A percentile compares a stretch with the other conserved stretches of the same genome.
Conservation (phyloP, 163 green algal species). For the Picocystis sp. region DNA sequence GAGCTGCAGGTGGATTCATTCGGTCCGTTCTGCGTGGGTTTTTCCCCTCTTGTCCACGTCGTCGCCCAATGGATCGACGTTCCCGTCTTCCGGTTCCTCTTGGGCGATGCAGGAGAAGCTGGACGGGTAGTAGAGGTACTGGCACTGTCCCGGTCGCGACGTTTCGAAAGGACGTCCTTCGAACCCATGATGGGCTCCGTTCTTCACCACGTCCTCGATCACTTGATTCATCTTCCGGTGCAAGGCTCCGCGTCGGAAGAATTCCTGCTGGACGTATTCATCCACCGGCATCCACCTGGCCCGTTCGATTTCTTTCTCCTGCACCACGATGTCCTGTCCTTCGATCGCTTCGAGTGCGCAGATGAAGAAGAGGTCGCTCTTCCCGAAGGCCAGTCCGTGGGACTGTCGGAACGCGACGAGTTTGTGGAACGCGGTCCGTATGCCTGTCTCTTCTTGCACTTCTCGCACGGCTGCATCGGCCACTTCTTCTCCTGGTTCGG, state of each 20-base stretch:
- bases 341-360: constrained; percentile 13
- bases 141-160: no score
- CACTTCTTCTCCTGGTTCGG: constrained; percentile 47
- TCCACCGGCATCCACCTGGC: constrained; percentile 6
- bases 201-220: no score
- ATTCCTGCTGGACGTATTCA: constrained; percentile 2
- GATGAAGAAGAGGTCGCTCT: constrained; percentile 31
- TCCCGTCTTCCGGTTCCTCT: no score
- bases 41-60: no score
- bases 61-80: no score
- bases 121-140: no score
- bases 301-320: constrained; percentile 1
- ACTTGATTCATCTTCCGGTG: constrained; percentile 1
- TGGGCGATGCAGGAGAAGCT: no score
- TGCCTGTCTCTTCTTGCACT: constrained; percentile 28
- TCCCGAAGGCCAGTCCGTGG: constrained; percentile 19
- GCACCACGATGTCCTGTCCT: constrained; percentile 1
- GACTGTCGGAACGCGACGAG: constrained; percentile 12
- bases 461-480: constrained; percentile 23
- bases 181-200: no score
- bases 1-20: no score
- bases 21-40: no score
- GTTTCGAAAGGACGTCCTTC: no score
- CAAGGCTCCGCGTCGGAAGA: not conserved
- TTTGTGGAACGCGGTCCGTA: constrained; percentile 1